Evolutionary conservation across 768 basidiomycete species (phyloP).

Genomic region (Clitopilus passeckerianus): DNA sequence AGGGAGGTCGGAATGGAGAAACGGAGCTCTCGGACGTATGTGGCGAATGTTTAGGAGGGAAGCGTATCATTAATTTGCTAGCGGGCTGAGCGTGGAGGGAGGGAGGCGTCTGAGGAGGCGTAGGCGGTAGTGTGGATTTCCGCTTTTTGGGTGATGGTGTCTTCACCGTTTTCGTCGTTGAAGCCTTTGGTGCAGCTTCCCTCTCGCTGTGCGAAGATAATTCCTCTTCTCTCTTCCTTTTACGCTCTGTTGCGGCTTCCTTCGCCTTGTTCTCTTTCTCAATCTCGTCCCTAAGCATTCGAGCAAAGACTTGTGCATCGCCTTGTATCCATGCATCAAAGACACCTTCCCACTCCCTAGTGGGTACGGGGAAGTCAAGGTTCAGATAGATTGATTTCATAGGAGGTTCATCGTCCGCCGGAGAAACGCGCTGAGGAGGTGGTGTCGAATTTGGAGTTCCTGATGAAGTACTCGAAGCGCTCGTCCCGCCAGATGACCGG

Average conservation of each 20-base stretch:
- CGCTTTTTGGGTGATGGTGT: slow-evolving; percentile 11
- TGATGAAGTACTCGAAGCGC: slow-evolving; percentile 21
- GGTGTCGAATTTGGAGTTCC: slow-evolving; percentile 38
- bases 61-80: slow-evolving; percentile 8
- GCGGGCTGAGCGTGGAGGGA: not conserved
- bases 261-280: slow-evolving; percentile 49
- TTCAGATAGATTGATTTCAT: slow-evolving; percentile 79
- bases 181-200: not conserved
- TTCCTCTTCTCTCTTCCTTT: slow-evolving; percentile 52
- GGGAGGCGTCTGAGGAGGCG: slow-evolving; percentile 14
- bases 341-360: slow-evolving; percentile 83
- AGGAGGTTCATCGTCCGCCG: slow-evolving; percentile 44
- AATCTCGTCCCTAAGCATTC: slow-evolving; percentile 52
- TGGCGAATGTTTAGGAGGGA: slow-evolving; percentile 9
- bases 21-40: slow-evolving; percentile 10
- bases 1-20: slow-evolving; percentile 7
- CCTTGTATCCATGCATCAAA: slow-evolving; percentile 91
- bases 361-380: slow-evolving; percentile 80
- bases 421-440: slow-evolving; percentile 38
- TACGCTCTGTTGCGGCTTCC: slow-evolving; percentile 50
- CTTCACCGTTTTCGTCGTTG: slow-evolving; percentile 4
- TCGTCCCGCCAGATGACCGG: slow-evolving; percentile 32
- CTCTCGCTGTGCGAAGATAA: slow-evolving; percentile 11
- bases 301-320: slow-evolving; percentile 79
- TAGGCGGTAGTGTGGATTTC: slow-evolving; percentile 8